Conservation (phyloP, 805 yeast species). For the Lachancea fermentati region DNA sequence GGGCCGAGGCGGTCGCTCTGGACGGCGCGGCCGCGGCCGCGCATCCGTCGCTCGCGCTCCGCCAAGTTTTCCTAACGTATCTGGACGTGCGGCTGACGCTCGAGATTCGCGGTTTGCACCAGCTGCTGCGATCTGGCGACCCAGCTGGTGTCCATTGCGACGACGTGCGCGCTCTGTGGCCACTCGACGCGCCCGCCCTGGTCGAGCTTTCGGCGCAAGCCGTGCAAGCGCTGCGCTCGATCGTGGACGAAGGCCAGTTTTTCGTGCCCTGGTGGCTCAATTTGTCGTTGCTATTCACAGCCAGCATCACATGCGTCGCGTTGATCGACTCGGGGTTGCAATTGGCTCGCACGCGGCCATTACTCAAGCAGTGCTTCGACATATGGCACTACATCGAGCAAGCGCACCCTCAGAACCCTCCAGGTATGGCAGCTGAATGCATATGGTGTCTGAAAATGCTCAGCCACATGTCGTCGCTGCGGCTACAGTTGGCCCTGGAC, state of each 20-base stretch:
- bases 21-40: neutral
- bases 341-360: constrained; percentile 5
- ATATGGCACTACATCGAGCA: constrained; percentile 24
- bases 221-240: constrained; percentile 26
- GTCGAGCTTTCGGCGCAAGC: constrained; percentile 13
- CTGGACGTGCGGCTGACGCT: constrained; percentile 21
- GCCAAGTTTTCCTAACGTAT: constrained; percentile 21
- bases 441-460: constrained; percentile 57
- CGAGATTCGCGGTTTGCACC: constrained; percentile 18
- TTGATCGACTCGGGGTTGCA: constrained; percentile 40
- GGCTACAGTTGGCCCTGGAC: constrained; percentile 38
- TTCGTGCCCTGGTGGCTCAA: constrained; percentile 50
- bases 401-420: constrained; percentile 31
- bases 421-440: constrained; percentile 51
- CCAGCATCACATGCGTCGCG: constrained; percentile 38
- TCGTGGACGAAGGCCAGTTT: constrained; percentile 27
- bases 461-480: constrained; percentile 44
- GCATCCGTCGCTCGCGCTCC: constrained; percentile 2
- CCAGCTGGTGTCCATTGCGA: neutral
- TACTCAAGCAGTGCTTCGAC: constrained; percentile 16
- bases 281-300: constrained; percentile 40
- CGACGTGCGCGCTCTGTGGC: neutral
- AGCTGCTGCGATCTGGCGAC: constrained; percentile 16
- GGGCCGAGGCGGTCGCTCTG: constrained; percentile 10
- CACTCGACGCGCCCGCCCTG: constrained; percentile 6